Evolutionary conservation across 1,139 yeast species (phyloP).

Genomic region (Pichia sp.): DNA sequence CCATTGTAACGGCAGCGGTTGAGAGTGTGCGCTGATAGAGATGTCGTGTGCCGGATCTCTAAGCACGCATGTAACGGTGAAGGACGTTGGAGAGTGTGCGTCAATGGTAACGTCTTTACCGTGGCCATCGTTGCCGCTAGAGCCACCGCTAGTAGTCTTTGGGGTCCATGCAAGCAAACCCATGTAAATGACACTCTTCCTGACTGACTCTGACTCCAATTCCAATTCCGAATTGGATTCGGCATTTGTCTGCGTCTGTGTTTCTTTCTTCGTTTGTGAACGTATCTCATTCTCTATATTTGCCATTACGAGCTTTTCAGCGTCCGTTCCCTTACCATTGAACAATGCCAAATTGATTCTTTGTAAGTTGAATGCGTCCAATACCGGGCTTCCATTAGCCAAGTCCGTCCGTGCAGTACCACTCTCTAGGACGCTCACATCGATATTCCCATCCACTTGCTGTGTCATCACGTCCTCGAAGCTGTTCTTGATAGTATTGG

Average conservation of each 20-base stretch:
- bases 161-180: constrained; percentile 66
- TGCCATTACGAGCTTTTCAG: constrained; percentile 84
- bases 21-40: constrained; percentile 69
- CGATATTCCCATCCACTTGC: constrained; percentile 91
- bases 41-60: constrained; percentile 76
- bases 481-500: constrained; percentile 51
- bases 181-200: constrained; percentile 50
- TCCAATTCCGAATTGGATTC: too few species aligned
- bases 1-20: constrained; percentile 88
- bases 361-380: not conserved
- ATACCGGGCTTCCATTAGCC: too few species aligned
- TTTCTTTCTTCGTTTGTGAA: too few species aligned
- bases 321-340: constrained; percentile 72
- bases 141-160: constrained; percentile 23
- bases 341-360: constrained; percentile 58
- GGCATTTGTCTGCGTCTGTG: too few species aligned
- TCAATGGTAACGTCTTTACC: constrained; percentile 35
- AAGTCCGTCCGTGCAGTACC: constrained; percentile 29
- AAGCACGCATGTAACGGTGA: constrained; percentile 64
- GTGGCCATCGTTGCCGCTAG: constrained; percentile 14
- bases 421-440: constrained; percentile 46
- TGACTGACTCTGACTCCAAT: not conserved
- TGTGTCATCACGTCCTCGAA: constrained; percentile 72
- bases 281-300: constrained; percentile 71
- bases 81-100: constrained; percentile 33